Conservation (phyloP, 306 rosid species). For the Boehmeria nivea region DNA sequence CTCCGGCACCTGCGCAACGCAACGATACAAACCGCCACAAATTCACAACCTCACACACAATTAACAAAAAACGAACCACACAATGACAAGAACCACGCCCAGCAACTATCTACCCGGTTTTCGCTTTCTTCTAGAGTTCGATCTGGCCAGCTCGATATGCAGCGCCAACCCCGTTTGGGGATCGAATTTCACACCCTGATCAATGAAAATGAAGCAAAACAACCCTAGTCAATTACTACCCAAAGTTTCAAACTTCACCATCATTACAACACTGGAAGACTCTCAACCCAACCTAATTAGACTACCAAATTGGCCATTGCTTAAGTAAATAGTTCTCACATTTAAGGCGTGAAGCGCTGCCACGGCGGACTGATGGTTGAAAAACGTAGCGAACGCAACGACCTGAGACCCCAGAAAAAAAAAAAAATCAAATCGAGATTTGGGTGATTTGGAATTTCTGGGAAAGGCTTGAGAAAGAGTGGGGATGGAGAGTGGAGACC, state of each 20-base stretch:
- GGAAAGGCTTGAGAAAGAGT: neutral
- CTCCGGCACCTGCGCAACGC: slow-evolving; percentile 62
- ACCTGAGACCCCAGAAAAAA: slow-evolving; percentile 46
- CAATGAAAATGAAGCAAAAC: neutral
- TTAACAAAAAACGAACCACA: no score
- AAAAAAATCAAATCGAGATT: neutral
- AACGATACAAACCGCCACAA: slow-evolving; percentile 4
- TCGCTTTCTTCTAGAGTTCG: slow-evolving; percentile 92
- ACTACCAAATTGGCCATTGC: no score
- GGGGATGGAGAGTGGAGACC: slow-evolving; percentile 28
- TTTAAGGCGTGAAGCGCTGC: slow-evolving; percentile 70
- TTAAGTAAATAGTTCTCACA: slow-evolving; percentile 61
- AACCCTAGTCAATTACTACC: neutral
- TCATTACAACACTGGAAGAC: neutral
- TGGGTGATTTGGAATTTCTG: no score
- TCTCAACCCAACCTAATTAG: no score
- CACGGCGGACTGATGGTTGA: slow-evolving; percentile 80
- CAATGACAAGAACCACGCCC: neutral
- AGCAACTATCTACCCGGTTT: slow-evolving; percentile 63
- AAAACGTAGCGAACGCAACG: slow-evolving; percentile 92
- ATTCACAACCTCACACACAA: neutral
- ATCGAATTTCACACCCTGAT: slow-evolving; percentile 90
- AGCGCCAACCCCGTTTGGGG: slow-evolving; percentile 82
- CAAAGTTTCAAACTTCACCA: neutral
- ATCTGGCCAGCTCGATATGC: slow-evolving; percentile 86